phyloP scores from a whole-genome alignment of 345 rosid genomes.

The Citrus medica region DNA sequence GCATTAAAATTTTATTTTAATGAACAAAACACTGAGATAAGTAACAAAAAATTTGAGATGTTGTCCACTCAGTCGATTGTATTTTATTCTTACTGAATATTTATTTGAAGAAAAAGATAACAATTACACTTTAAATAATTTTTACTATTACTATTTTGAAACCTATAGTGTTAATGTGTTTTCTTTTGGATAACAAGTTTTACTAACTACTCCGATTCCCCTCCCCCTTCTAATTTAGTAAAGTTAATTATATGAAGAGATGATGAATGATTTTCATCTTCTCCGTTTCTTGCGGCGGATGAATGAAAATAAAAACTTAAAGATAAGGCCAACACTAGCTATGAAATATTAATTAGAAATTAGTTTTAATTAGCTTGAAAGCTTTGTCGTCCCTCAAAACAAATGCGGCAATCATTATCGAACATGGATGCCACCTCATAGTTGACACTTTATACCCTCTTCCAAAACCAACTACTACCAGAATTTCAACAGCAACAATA shows the following conservation, averaged over 20 bases:
- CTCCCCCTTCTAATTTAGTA: neutral
- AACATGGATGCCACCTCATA: constrained; percentile 37
- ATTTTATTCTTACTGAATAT: no score
- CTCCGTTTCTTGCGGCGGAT: neutral
- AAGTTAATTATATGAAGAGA: neutral
- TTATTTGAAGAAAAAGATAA: no score
- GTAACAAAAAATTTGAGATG: no score
- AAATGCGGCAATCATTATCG: constrained; percentile 58
- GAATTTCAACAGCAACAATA: neutral
- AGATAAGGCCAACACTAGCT: neutral
- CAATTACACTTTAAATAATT: no score
- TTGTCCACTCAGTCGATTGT: no score
- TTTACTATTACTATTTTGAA: no score
- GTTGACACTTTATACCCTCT: neutral
- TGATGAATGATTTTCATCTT: neutral
- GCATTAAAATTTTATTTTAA: no score
- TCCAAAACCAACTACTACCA: neutral
- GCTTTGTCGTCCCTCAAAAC: constrained; percentile 15
- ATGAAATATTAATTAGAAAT: constrained; percentile 5
- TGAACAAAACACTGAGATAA: no score
- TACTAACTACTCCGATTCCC: no score
- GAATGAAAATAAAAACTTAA: neutral
- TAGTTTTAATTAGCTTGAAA: neutral
- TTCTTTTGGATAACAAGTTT: no score
- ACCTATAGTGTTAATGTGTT: no score